phyloP scores from a whole-genome alignment of 2,329 filamentous ascomycete species.

The Penicillium aurantiogriseum region DNA sequence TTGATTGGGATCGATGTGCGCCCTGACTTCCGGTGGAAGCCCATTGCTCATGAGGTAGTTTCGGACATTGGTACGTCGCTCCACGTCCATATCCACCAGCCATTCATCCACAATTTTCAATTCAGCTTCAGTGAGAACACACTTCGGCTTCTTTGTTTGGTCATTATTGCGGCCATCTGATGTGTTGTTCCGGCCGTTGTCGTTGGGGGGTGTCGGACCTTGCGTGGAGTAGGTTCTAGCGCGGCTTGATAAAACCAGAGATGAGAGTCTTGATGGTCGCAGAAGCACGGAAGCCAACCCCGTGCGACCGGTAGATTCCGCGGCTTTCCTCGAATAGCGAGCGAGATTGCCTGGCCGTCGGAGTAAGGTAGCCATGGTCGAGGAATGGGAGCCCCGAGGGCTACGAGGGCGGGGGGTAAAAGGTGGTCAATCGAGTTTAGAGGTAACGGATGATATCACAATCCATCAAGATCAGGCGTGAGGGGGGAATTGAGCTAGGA shows the following conservation, averaged over 20 bases:
- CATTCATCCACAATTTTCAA: conserved; percentile 58
- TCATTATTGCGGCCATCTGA: conserved; percentile 33
- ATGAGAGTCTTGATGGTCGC: conserved; percentile 40
- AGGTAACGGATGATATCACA: conserved; percentile 20
- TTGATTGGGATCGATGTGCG: conserved; percentile 55
- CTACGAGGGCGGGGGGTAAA: conserved; percentile 25
- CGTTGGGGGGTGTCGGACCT: conserved; percentile 46
- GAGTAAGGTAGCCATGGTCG: conserved; percentile 65
- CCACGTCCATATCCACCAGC: conserved; percentile 56
- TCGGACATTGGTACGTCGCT: conserved; percentile 59
- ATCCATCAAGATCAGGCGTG: conserved; percentile 29
- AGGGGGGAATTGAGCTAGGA: conserved; percentile 14
- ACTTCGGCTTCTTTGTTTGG: conserved; percentile 39
- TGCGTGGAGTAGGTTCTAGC: conserved; percentile 45
- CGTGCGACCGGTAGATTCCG: conserved; percentile 53
- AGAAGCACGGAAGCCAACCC: conserved; percentile 45
- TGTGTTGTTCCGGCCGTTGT: conserved; percentile 42
- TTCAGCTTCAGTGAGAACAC: conserved; percentile 55
- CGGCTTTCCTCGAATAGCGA: conserved; percentile 59
- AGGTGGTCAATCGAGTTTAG: conserved; percentile 26
- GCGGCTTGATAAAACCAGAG: conserved; percentile 34
- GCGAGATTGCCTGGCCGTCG: conserved; percentile 66
- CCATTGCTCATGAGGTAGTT: conserved; percentile 65
- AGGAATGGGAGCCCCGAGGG: conserved; percentile 36
- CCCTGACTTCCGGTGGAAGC: conserved; percentile 65